These are phyloP conservation scores for Orbilia oligospora DNA, from an alignment of 2,329 filamentous ascomycete genomes.

Conservation along the genomic window DNA sequence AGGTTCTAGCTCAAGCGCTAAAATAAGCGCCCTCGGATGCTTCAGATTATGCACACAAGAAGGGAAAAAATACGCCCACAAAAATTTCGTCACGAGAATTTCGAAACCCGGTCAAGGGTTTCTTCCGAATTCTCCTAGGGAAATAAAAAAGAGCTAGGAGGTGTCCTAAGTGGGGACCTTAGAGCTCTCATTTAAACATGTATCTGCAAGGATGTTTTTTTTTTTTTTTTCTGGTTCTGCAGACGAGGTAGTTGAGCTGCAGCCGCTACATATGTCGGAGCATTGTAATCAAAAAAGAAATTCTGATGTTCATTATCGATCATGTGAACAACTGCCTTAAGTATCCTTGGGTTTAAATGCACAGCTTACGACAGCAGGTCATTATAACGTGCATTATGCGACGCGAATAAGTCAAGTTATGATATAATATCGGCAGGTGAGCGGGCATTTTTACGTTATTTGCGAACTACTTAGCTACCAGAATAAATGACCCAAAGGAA, in stretches of 20 bases:
- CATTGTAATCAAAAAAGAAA: slow-evolving; percentile 17
- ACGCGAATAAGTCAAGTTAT: not conserved
- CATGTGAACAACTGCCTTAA: no score
- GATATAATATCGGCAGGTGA: not conserved
- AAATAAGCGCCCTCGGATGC: slow-evolving; percentile 47
- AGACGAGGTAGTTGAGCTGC: slow-evolving; percentile 6
- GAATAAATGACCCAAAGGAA: slow-evolving; percentile 6
- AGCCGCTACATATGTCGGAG: not conserved
- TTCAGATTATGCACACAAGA: slow-evolving; percentile 16
- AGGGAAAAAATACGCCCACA: slow-evolving; percentile 8
- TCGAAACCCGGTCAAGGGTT: not conserved
- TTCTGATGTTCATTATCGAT: no score
- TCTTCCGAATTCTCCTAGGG: not conserved
- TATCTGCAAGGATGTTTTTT: not conserved
- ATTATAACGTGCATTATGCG: not conserved
- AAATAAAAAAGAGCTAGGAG: not conserved
- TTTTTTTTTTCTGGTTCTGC: not conserved
- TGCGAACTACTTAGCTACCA: not conserved
- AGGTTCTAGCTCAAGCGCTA: slow-evolving; percentile 32
- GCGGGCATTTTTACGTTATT: not conserved
- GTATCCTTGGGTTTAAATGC: slow-evolving; percentile 18
- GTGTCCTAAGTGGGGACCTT: slow-evolving; percentile 12
- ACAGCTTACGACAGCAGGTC: slow-evolving; percentile 16
- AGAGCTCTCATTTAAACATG: not conserved
- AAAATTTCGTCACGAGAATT: not conserved